Conservation (phyloP, 768 basidiomycete species). For the Boletus pseudo-olivaceus region DNA sequence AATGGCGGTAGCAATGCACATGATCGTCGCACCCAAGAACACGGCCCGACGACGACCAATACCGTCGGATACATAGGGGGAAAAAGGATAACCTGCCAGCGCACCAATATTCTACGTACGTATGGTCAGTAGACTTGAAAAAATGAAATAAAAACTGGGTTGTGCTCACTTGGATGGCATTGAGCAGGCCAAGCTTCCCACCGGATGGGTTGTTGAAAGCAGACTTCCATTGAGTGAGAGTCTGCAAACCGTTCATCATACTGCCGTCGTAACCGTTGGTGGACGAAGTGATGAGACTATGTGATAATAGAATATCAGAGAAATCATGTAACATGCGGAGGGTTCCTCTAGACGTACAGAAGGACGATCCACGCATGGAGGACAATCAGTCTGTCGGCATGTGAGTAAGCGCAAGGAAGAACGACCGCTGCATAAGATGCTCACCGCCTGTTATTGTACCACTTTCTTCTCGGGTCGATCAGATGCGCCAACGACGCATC, state of each 20-base stretch:
- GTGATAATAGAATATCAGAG: neutral
- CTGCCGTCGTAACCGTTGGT: constrained; percentile 75
- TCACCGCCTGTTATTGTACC: constrained; percentile 78
- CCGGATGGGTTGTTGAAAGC: constrained; percentile 61
- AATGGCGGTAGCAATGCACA: constrained; percentile 63
- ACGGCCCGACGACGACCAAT: constrained; percentile 65
- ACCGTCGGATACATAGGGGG: constrained; percentile 69
- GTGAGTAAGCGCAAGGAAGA: neutral
- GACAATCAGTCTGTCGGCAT: constrained; percentile 44
- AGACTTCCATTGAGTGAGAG: constrained; percentile 55
- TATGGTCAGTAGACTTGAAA: neutral
- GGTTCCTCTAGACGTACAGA: constrained; percentile 39
- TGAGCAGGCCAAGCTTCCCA: constrained; percentile 61
- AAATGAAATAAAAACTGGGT: too few relatives aligned
- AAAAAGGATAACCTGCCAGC: constrained; percentile 64
- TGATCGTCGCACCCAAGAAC: constrained; percentile 66
- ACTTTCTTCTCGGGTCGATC: constrained; percentile 62
- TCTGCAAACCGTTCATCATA: constrained; percentile 80
- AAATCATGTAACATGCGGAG: neutral
- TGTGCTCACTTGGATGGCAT: constrained; percentile 61
- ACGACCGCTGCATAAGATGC: constrained; percentile 3
- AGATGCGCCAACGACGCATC: constrained; percentile 47
- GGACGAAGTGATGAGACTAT: constrained; percentile 69
- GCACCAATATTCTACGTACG: constrained; percentile 59
- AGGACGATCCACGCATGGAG: constrained; percentile 71